Conservation (phyloP, 1,284 basidiomycete species). For the Flammula alnicola region DNA sequence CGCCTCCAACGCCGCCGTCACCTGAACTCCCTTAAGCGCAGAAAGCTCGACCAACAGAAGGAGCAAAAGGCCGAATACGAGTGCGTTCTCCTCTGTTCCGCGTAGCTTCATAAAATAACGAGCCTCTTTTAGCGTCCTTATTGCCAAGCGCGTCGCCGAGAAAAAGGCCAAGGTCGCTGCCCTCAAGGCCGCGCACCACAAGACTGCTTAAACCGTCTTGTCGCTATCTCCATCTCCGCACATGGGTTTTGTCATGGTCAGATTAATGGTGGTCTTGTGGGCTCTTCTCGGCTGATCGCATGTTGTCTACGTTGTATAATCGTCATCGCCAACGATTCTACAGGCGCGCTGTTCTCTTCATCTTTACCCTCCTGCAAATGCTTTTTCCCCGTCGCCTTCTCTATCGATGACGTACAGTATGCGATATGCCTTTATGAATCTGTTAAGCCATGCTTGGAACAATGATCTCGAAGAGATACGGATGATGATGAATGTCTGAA, state of each 20-base stretch:
- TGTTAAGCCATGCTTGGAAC: slow-evolving; percentile 2
- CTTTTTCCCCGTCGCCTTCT: slow-evolving; percentile 7
- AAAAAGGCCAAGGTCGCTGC: slow-evolving; percentile 88
- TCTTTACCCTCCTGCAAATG: slow-evolving; percentile 12
- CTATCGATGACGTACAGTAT: slow-evolving; percentile 9
- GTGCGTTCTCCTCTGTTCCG: slow-evolving; percentile 41
- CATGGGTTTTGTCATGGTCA: slow-evolving; percentile 8
- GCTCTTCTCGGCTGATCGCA: slow-evolving; percentile 15
- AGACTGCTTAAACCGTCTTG: slow-evolving; percentile 27
- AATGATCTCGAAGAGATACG: slow-evolving; percentile 1
- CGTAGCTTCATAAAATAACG: slow-evolving; percentile 3
- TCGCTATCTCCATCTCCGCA: slow-evolving; percentile 6
- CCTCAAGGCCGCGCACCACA: slow-evolving; percentile 72
- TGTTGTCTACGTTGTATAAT: slow-evolving; percentile 17
- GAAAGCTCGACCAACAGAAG: slow-evolving; percentile 90
- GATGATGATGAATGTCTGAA: not conserved
- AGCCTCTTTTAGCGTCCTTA: slow-evolving; percentile 56
- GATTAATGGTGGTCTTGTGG: slow-evolving; percentile 9
- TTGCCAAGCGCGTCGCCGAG: slow-evolving; percentile 92
- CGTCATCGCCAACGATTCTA: slow-evolving; percentile 13
- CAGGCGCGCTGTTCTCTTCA: slow-evolving; percentile 10
- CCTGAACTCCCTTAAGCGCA: slow-evolving; percentile 88
- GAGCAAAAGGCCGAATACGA: slow-evolving; percentile 95
- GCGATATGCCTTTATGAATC: slow-evolving; percentile 14
- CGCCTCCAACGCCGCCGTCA: slow-evolving; percentile 98